These are phyloP conservation scores for Clavispora santaluciae DNA, from an alignment of 805 yeast species.

Conservation along the genomic window DNA sequence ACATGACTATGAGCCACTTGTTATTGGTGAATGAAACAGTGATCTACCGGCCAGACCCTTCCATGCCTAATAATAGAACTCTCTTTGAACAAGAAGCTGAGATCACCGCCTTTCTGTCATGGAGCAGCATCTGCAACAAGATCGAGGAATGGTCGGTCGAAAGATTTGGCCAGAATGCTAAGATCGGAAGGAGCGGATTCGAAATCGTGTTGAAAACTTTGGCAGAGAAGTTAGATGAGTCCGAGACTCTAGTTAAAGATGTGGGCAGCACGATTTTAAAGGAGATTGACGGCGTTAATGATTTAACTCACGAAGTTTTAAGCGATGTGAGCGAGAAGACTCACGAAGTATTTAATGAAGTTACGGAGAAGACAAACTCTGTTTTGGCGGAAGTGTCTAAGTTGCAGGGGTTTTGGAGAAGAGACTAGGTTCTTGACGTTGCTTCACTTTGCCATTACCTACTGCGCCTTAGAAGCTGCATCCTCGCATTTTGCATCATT, in stretches of 20 bases:
- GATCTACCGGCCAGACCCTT: slow-evolving; percentile 65
- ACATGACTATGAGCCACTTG: slow-evolving; percentile 73
- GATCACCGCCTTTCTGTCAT: slow-evolving; percentile 77
- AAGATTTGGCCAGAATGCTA: slow-evolving; percentile 84
- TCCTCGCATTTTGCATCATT: not conserved
- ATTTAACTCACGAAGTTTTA: slow-evolving; percentile 14
- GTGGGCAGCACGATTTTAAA: slow-evolving; percentile 23
- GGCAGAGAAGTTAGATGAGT: slow-evolving; percentile 40
- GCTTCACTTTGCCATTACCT: not conserved
- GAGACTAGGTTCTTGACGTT: slow-evolving; percentile 1
- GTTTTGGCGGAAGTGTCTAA: slow-evolving; percentile 17
- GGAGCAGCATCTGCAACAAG: slow-evolving; percentile 67
- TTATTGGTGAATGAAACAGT: slow-evolving; percentile 84
- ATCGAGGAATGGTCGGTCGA: slow-evolving; percentile 91
- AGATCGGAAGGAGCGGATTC: slow-evolving; percentile 76
- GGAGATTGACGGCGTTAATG: slow-evolving; percentile 24
- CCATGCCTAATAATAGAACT: slow-evolving; percentile 48
- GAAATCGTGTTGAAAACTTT: slow-evolving; percentile 66
- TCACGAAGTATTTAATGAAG: slow-evolving; percentile 14
- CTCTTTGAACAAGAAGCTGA: slow-evolving; percentile 78
- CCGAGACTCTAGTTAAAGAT: slow-evolving; percentile 33
- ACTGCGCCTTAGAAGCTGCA: not conserved
- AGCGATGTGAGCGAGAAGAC: slow-evolving; percentile 15
- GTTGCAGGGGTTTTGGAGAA: slow-evolving; percentile 13
- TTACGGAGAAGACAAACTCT: slow-evolving; percentile 13